Evolutionary conservation across 768 basidiomycete genomes (phyloP).

Genomic region (Cystofilobasidium bisporidii): DNA sequence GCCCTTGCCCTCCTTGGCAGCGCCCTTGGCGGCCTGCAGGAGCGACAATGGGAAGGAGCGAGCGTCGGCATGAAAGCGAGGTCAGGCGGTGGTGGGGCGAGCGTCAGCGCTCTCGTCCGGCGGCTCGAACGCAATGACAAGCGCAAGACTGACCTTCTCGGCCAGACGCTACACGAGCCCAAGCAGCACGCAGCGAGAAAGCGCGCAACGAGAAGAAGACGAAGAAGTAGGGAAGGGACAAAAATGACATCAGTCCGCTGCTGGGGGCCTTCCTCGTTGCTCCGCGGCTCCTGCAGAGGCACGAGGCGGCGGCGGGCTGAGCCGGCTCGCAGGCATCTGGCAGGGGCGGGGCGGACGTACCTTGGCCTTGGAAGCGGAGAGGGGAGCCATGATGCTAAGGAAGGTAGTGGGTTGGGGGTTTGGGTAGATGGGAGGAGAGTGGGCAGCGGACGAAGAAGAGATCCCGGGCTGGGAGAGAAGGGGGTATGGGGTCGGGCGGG

Average conservation of each 20-base stretch:
- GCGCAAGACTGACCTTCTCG: constrained; percentile 10
- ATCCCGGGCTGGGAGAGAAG: neutral
- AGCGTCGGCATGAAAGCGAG: no score
- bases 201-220: neutral
- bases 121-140: neutral
- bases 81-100: neutral
- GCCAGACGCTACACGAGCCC: constrained; percentile 3
- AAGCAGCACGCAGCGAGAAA: neutral
- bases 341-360: neutral
- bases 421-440: neutral
- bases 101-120: neutral
- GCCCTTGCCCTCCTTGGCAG: constrained; percentile 41
- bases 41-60: neutral
- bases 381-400: constrained; percentile 29
- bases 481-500: no score
- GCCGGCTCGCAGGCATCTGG: neutral
- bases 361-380: constrained; percentile 27
- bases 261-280: no score
- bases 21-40: constrained; percentile 49
- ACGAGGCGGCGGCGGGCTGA: no score
- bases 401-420: no score
- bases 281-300: neutral
- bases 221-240: neutral
- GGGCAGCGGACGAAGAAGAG: neutral
- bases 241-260: neutral